Evolutionary conservation across 495 filamentous ascomycete genomes (phyloP).

Genomic region (Hypoxylon fuscum): DNA sequence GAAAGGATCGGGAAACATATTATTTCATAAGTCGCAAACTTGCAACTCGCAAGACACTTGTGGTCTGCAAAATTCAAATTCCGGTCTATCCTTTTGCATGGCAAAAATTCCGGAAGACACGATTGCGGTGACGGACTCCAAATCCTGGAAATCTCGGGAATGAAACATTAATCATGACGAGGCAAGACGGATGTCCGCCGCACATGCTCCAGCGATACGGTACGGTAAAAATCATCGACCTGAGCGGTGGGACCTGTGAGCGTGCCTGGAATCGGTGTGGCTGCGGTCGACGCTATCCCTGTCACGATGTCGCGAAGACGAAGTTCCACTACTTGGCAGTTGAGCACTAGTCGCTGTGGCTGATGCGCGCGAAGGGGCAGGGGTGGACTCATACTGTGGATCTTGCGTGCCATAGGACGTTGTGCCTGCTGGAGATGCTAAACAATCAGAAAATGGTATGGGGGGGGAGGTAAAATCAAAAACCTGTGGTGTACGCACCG

Average conservation of each 20-base stretch:
- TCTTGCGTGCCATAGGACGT: conserved; percentile 50
- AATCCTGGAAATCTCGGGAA: conserved; percentile 47
- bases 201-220: conserved; percentile 39
- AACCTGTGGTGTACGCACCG: conserved; percentile 56
- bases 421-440: conserved; percentile 62
- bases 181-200: conserved; percentile 38
- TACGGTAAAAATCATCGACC: conserved; percentile 40
- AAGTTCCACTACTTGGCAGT: conserved; percentile 44
- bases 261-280: conserved; percentile 51
- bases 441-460: conserved; percentile 57
- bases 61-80: conserved; percentile 47
- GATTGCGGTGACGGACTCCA: conserved; percentile 40
- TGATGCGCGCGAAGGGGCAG: conserved; percentile 43
- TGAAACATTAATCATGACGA: conserved; percentile 45
- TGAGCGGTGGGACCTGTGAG: conserved; percentile 41
- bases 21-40: conserved; percentile 55
- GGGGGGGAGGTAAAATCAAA: conserved; percentile 33
- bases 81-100: conserved; percentile 54
- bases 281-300: conserved; percentile 47
- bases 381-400: conserved; percentile 46
- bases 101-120: conserved; percentile 42
- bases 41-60: conserved; percentile 51
- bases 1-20: conserved; percentile 39
- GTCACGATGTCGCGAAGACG: conserved; percentile 49
- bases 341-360: conserved; percentile 43